Evolutionary conservation across 2,329 filamentous ascomycete genomes (phyloP).

Genomic region (Sclerotinia spermophila): DNA sequence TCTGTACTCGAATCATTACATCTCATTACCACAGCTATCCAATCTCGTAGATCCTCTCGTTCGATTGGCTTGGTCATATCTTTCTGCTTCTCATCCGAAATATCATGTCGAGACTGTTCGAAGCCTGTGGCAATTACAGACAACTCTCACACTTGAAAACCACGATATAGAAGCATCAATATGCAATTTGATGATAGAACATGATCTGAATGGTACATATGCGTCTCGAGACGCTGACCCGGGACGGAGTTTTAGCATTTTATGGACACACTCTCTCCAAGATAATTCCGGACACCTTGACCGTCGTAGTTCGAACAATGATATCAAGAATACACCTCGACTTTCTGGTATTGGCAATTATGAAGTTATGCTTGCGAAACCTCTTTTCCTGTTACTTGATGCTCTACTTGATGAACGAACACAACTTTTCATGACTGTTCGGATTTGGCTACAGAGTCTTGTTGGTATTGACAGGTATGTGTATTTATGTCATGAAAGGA

Average conservation of each 20-base stretch:
- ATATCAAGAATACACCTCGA: slow-evolving; percentile 39
- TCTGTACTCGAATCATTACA: slow-evolving; percentile 52
- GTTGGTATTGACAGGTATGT: slow-evolving; percentile 60
- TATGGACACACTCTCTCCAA: slow-evolving; percentile 79
- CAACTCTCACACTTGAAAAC: slow-evolving; percentile 60
- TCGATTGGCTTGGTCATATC: slow-evolving; percentile 69
- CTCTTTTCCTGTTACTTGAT: slow-evolving; percentile 79
- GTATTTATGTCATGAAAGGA: not conserved
- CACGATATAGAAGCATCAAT: slow-evolving; percentile 79
- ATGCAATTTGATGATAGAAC: slow-evolving; percentile 61
- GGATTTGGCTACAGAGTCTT: slow-evolving; percentile 72
- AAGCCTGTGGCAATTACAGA: slow-evolving; percentile 81
- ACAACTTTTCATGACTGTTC: slow-evolving; percentile 72
- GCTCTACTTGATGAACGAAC: slow-evolving; percentile 67
- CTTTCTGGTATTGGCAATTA: slow-evolving; percentile 59
- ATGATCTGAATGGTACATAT: slow-evolving; percentile 47
- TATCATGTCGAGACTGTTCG: slow-evolving; percentile 92
- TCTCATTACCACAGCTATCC: slow-evolving; percentile 51
- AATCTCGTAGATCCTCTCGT: slow-evolving; percentile 66
- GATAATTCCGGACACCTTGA: slow-evolving; percentile 47
- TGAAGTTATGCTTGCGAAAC: slow-evolving; percentile 72
- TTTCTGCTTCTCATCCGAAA: slow-evolving; percentile 81
- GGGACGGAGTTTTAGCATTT: slow-evolving; percentile 65
- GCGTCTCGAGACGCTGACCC: slow-evolving; percentile 52
- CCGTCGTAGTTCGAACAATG: slow-evolving; percentile 44